Conservation (phyloP, 2,329 filamentous ascomycete genomes). For the Colletotrichum sp. region DNA sequence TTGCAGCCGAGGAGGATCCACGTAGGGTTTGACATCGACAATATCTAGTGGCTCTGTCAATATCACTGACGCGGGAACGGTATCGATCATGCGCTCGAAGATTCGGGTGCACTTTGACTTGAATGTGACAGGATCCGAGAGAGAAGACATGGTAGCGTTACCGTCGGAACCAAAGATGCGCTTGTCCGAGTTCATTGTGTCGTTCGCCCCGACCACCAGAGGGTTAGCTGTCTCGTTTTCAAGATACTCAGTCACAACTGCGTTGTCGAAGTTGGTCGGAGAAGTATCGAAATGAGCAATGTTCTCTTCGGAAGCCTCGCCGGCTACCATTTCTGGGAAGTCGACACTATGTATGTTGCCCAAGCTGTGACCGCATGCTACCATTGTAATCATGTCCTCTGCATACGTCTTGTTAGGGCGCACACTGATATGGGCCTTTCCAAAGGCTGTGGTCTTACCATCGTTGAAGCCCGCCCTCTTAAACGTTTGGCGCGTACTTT, state of each 20-base stretch:
- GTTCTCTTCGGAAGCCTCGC: conserved; percentile 19
- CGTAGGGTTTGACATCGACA: conserved; percentile 34
- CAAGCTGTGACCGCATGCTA: conserved; percentile 27
- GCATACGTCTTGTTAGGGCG: background rate
- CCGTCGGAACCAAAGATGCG: conserved; percentile 25
- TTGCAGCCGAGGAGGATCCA: conserved; percentile 26
- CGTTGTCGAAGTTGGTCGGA: conserved; percentile 25
- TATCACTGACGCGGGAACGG: conserved; percentile 32
- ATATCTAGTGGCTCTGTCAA: conserved; percentile 32
- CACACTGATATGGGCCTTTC: background rate
- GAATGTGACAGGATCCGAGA: conserved; percentile 43
- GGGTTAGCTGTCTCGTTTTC: conserved; percentile 23
- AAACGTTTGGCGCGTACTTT: conserved; percentile 22
- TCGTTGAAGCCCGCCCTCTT: conserved; percentile 24
- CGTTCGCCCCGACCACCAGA: conserved; percentile 23
- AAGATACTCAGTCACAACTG: conserved; percentile 22
- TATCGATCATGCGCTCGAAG: conserved; percentile 37
- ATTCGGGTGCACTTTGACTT: conserved; percentile 31
- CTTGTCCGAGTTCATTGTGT: conserved; percentile 21
- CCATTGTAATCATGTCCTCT: conserved; percentile 25
- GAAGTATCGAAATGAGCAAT: conserved; percentile 40
- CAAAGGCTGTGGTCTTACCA: background rate
- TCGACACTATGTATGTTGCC: conserved; percentile 27
- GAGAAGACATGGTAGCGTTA: conserved; percentile 44
- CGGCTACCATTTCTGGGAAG: conserved; percentile 24